These are phyloP conservation scores for Tetragonia tetragonoides DNA, from an alignment of 148 eudicot species.

Conservation along the genomic window DNA sequence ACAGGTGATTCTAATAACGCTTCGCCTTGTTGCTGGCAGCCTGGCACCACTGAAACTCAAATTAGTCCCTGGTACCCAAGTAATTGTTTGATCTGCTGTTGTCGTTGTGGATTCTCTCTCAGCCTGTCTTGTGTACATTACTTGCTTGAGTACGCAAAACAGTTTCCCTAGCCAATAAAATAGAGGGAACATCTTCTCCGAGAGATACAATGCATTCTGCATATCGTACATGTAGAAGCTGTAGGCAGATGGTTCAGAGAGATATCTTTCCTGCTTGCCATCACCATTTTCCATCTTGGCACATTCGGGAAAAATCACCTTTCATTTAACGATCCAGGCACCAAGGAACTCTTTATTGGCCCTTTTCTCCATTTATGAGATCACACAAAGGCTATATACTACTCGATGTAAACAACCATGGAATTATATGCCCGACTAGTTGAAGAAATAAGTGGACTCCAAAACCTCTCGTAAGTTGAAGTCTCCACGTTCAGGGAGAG, in stretches of 20 bases:
- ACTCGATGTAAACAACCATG: background rate
- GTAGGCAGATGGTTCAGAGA: slow-evolving; percentile 8
- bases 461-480: slow-evolving; percentile 80
- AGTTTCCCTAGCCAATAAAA: too few species aligned
- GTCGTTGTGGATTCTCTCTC: background rate
- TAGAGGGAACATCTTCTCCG: too few species aligned
- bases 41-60: too few species aligned
- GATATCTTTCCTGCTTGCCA: background rate
- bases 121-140: background rate
- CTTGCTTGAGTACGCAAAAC: too few species aligned
- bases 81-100: too few species aligned
- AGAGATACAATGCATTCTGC: too few species aligned
- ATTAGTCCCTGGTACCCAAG: background rate
- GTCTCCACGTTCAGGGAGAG: slow-evolving; percentile 93
- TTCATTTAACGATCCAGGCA: background rate
- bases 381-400: slow-evolving; percentile 8
- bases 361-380: background rate
- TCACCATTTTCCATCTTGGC: background rate
- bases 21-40: background rate
- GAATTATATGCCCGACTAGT: slow-evolving; percentile 27
- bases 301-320: too few species aligned
- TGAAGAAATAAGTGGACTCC: slow-evolving; percentile 83
- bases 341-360: background rate
- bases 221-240: background rate
- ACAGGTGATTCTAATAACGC: background rate